A percentile compares a stretch with the other conserved stretches of the same genome.
Evolutionary conservation across 1,284 basidiomycete genomes (phyloP).

Genomic region (Singerocomus rubriflavus): DNA sequence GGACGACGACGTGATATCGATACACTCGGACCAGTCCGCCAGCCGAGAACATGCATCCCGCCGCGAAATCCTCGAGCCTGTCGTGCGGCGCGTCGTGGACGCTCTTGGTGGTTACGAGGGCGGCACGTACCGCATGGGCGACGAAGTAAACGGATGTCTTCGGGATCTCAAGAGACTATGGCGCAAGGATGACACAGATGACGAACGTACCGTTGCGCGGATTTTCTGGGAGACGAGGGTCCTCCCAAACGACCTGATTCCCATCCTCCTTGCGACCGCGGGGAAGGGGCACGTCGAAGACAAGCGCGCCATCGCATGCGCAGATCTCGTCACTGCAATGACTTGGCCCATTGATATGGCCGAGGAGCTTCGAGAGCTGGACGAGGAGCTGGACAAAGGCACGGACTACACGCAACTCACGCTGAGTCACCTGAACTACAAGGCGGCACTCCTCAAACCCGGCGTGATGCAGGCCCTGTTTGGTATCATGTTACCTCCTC

Average conservation of each 20-base stretch:
- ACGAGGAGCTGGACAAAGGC: slow-evolving; percentile 70
- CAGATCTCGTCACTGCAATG: slow-evolving; percentile 90
- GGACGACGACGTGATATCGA: slow-evolving; percentile 37
- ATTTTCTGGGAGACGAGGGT: slow-evolving; percentile 85
- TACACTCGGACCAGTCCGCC: slow-evolving; percentile 37
- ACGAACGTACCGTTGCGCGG: slow-evolving; percentile 89
- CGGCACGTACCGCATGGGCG: slow-evolving; percentile 77
- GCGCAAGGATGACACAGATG: slow-evolving; percentile 93
- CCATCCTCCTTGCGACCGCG: slow-evolving; percentile 78
- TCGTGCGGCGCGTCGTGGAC: slow-evolving; percentile 68
- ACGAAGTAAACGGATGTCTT: slow-evolving; percentile 80
- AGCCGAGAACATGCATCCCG: slow-evolving; percentile 25
- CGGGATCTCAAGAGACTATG: slow-evolving; percentile 93
- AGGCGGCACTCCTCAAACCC: slow-evolving; percentile 67
- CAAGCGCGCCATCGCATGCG: slow-evolving; percentile 82
- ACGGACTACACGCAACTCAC: slow-evolving; percentile 86
- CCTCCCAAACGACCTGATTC: slow-evolving; percentile 81
- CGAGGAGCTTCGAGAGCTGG: slow-evolving; percentile 87
- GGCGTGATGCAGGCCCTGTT: slow-evolving; percentile 69
- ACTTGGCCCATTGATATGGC: slow-evolving; percentile 97
- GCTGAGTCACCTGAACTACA: slow-evolving; percentile 83
- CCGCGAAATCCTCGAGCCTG: slow-evolving; percentile 57
- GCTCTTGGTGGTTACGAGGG: slow-evolving; percentile 71
- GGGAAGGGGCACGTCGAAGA: slow-evolving; percentile 75
- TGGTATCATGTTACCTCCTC: slow-evolving; percentile 64